Base-by-base conservation (phyloP, 257 asterid species). In the Fraxinus excelsior region DNA sequence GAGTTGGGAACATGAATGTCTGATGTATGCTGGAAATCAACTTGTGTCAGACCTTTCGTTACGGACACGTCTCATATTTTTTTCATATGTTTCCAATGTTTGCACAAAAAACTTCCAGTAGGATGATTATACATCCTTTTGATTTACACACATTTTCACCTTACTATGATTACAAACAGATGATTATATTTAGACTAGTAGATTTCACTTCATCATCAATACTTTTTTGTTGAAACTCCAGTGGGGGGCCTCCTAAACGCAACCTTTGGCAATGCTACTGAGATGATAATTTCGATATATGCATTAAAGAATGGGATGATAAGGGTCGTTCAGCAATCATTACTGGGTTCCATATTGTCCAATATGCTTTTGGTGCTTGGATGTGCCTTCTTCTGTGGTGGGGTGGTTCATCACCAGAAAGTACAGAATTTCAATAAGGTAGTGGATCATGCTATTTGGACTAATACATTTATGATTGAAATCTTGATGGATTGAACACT, bases 241-340 rank as follows among this genome's bases (percentile, higher is more conserved):
- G 99, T 96, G 71, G 99, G 99, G 6, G 99, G 99, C 78, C 95
- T 96, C 79, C 85, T 96, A 72, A 96, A 93, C 81, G 99, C 98
- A 31, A 96, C 98, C 71, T 93, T 96, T 74, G 99, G 99, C 70
- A 96, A 93, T 78, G 97, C 97, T 29, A 96, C 99, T 1, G 99
- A 96, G 84, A 93, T 96, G 99, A 96, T 96, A 70, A 96, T 93
- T 70, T 90, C 97, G 0, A 87, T 96, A 70, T 93, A 90, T 72
- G 99, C 99, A 8, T 84, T 96, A 87, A 91, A 96, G 72, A 92
- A 88, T 28, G 97, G 94, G 62, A 96, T 96, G 99, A 87, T 91
- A 78, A 86, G 94, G 86, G 97, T 96, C 49, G 98, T 96, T 84
- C 95, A 96, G 60, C 96, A 91, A 68, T 96, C 99, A 66, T 81